Evolutionary conservation across 2,329 filamentous ascomycete species (phyloP), one percentile per base, ranked within the genome.

Genomic region (Colletotrichum somersetense): DNA sequence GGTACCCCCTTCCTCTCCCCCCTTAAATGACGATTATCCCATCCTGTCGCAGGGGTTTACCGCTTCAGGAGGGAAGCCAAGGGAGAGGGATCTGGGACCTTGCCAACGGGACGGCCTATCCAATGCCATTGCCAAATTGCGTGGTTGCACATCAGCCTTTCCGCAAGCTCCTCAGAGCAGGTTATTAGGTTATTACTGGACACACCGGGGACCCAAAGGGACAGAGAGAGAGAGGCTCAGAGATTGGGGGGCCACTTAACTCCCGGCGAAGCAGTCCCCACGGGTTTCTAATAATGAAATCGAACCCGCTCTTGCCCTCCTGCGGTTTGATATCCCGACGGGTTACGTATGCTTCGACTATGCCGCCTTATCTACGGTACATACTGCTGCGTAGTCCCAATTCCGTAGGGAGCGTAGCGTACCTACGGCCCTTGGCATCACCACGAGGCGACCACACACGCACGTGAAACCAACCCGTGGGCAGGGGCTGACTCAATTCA

Each of bases 21-120:
- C 66, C 70, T 72, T 53, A 72, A 72, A 72, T 72, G 61, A 72
- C 61, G 70, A 72, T 72, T 69, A 62, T 65, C 70, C 70, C 59
- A 56, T 33, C 59, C 59, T 72, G 66, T 48, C 59, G 59, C 61
- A 72, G 61, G 70, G 70, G 70, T 57, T 35, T 57, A 16, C 33
- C 35, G 10, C 33, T 38, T 57, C 53, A 23, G 33, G 20, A 44
- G 62, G 50, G 35, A 40, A 46, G 62, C 50, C 50, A 64, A 64
- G 62, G 20, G 50, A 64, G 56, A 56, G 62, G 50, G 35, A 44
- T 64, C 62, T 55, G 35, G 62, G 50, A 64, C 26, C 35, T 46
- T 18, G 33, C 46, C 18, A 38, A 56, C 18, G 38, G 40, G 38
- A 56, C 62, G 62, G 62, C 35, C 52, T 64, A 30, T 64, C 62